A percentile compares a stretch with the other conserved stretches of the same genome.
Conservation (phyloP, 139 green algal species). For the Parachlorella kessleri region DNA sequence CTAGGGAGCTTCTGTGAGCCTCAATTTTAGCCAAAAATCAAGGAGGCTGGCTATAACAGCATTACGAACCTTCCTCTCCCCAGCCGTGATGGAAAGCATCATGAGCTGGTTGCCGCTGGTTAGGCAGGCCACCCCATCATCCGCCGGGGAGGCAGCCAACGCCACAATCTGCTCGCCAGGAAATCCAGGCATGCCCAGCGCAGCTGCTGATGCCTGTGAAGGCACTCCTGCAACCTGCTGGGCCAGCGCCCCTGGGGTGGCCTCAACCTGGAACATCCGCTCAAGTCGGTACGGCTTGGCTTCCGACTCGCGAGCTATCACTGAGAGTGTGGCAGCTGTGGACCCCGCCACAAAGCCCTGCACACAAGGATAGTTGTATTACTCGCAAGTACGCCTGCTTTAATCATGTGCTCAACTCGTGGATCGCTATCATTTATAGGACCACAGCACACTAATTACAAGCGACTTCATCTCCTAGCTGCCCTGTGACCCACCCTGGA, state of each 20-base stretch:
- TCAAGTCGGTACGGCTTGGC: constrained; percentile 59
- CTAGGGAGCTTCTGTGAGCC: too few species aligned
- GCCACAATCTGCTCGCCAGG: not conserved
- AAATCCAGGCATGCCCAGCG: too few species aligned
- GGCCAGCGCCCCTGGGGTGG: not conserved
- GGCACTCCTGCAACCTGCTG: too few species aligned
- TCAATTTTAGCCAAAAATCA: too few species aligned
- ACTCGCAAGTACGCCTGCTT: too few species aligned
- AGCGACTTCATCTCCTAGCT: not conserved
- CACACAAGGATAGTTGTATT: too few species aligned
- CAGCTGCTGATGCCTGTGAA: constrained; percentile 42
- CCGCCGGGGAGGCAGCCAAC: constrained; percentile 69
- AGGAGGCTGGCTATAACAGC: too few species aligned
- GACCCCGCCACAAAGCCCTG: constrained; percentile 74
- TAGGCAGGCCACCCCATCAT: constrained; percentile 77
- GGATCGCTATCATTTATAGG: too few species aligned
- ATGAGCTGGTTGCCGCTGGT: constrained; percentile 66
- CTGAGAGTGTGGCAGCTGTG: constrained; percentile 53
- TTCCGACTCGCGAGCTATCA: constrained; percentile 74
- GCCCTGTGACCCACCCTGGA: constrained; percentile 49
- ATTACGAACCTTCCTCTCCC: constrained; percentile 63
- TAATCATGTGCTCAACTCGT: too few species aligned
- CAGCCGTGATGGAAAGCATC: constrained; percentile 48
- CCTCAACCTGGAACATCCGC: not conserved
- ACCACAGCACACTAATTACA: too few species aligned